These are phyloP conservation scores for Aureobasidium sp. DNA, from an alignment of 2,329 filamentous ascomycete genomes.

Conservation along the genomic window DNA sequence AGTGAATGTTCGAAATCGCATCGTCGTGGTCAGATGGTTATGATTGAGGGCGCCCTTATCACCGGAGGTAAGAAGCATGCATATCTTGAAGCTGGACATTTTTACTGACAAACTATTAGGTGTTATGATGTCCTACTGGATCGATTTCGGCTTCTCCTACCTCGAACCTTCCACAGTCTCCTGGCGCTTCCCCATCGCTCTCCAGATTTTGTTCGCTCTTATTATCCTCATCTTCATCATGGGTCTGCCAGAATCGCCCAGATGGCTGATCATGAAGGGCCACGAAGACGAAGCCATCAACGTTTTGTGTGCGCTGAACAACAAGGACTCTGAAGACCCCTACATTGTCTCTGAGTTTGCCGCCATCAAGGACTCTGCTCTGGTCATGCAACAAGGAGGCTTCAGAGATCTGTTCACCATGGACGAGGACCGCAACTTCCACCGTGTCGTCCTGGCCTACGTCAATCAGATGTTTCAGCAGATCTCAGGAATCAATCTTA, in stretches of 20 bases:
- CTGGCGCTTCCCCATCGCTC: conserved; percentile 50
- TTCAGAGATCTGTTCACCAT: conserved; percentile 27
- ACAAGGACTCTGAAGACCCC: conserved; percentile 39
- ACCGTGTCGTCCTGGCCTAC: conserved; percentile 29
- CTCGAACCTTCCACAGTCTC: conserved; percentile 35
- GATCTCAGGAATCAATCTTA: conserved; percentile 23
- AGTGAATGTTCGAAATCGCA: conserved; percentile 47
- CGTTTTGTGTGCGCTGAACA: conserved; percentile 42
- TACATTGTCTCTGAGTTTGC: conserved; percentile 42
- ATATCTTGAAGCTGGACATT: no score
- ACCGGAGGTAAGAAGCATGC: conserved; percentile 30
- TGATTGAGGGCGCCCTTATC: conserved; percentile 48
- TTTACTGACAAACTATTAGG: conserved; percentile 18
- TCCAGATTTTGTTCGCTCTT: conserved; percentile 48
- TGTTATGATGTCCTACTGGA: conserved; percentile 42
- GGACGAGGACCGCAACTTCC: conserved; percentile 29
- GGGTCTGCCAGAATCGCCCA: conserved; percentile 47
- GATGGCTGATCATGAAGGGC: conserved; percentile 52
- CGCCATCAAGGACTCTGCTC: conserved; percentile 48
- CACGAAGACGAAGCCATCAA: conserved; percentile 45
- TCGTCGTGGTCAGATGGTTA: conserved; percentile 45
- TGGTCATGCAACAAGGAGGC: conserved; percentile 35
- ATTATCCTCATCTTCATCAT: conserved; percentile 43
- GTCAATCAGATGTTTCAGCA: conserved; percentile 33
- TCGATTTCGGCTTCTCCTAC: conserved; percentile 37